Evolutionary conservation across 1,139 yeast species (phyloP), one percentile per base, ranked within the genome.

Genomic region (Kazachstania sp.): DNA sequence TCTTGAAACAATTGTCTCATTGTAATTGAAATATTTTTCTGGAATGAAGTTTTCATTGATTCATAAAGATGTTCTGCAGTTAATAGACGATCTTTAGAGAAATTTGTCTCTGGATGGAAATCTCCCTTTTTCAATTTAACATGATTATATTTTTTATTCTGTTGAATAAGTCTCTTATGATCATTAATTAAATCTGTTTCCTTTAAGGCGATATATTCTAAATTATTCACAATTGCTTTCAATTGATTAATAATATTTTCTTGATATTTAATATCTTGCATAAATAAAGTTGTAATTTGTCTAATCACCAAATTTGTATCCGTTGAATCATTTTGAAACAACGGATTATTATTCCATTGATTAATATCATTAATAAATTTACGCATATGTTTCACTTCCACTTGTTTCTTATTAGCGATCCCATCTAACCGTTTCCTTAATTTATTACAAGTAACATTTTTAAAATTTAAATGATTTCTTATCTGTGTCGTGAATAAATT

Each of bases 151-250:
- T 50, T 54, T 44, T 52, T 55, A 19, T 51, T 39, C n/a, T 52
- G 55, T 20, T 41, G 45, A n/a, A 51, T 42, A 18, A 59, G 35
- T 16, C 52, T 54, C 37, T 57, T 60, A 34, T 51, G 53, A 29
- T 51, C 59, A 7, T 49, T 51, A n/a, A 54, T 44, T 44, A 60
- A 45, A 37, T 60, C 59, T 9, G 47, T 54, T 43, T 61, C 65
- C 41, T 64, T 51, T 42, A 52, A 49, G 8, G 55, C 48, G 5
- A 60, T 52, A 44, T 49, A 57, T 28, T 56, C 62, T 18, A 61
- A 45, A 20, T 53, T 53, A 31, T 49, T 49, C 4, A 55, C 51
- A 13, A 60, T 39, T 8, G 43, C 46, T 38, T 46, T 54, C 30
- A 60, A 47, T 29, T 50, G 51, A 9, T 48, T 48, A 1, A 59